A percentile compares a stretch with the other conserved stretches of the same genome.
Evolutionary conservation across 345 rosid species (phyloP).

Genomic region (Zanthoxylum bungeanum): DNA sequence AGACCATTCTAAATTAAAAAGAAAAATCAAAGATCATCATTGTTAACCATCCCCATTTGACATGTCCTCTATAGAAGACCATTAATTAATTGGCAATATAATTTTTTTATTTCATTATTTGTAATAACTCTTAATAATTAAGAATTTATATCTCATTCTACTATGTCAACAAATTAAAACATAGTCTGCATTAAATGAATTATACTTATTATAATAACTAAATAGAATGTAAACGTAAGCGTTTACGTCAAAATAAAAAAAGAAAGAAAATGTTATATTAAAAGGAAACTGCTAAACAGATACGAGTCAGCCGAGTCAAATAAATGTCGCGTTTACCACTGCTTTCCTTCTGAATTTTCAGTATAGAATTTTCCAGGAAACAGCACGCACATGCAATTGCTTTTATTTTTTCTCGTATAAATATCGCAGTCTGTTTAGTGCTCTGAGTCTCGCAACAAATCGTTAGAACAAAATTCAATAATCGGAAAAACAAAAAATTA

Average conservation of each 20-base stretch:
- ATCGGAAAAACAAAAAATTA: not conserved
- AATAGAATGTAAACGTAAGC: not conserved
- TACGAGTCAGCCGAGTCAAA: conserved; percentile 15
- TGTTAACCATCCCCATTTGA: not conserved
- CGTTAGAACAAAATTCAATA: too few species aligned
- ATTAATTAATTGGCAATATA: too few species aligned
- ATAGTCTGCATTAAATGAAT: not conserved
- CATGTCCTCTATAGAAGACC: not conserved
- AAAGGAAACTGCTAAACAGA: not conserved
- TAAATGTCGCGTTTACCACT: conserved; percentile 12
- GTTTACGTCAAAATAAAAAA: not conserved
- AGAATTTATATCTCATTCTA: too few species aligned
- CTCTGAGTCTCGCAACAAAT: not conserved
- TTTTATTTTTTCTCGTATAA: not conserved
- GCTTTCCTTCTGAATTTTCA: conserved; percentile 16
- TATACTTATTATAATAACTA: too few species aligned
- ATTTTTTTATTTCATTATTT: too few species aligned
- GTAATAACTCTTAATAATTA: not conserved
- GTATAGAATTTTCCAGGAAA: conserved; percentile 20
- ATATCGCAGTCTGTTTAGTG: not conserved
- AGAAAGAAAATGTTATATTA: too few species aligned
- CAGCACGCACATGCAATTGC: conserved; percentile 5
- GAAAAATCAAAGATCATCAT: not conserved
- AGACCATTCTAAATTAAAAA: not conserved
- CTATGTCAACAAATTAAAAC: not conserved